phyloP scores from a whole-genome alignment of 2,329 filamentous ascomycete species.

The Rosellinia necatrix region DNA sequence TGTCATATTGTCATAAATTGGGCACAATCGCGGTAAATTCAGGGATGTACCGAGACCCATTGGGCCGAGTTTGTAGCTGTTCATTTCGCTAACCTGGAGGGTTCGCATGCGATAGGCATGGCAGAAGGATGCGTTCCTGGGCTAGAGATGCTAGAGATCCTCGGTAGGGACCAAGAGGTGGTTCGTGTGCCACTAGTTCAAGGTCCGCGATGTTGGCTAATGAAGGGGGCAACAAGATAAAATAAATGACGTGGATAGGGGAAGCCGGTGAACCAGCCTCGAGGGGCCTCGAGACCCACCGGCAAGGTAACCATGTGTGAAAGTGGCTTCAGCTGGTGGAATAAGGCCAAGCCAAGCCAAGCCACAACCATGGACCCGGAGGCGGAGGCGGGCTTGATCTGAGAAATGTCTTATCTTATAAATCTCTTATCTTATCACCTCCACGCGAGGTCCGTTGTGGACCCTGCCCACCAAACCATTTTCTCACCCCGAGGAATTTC shows the following conservation, averaged over 20 bases:
- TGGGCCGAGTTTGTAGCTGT: no score
- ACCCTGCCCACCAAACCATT: conserved; percentile 24
- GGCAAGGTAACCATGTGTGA: neutral
- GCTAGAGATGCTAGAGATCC: no score
- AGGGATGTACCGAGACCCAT: neutral
- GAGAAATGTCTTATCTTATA: conserved; percentile 22
- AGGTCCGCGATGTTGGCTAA: conserved; percentile 9
- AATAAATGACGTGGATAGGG: conserved; percentile 14
- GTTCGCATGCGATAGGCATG: neutral
- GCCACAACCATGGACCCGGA: conserved; percentile 20
- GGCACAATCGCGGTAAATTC: no score
- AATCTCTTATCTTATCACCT: conserved; percentile 6
- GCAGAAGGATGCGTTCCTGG: neutral
- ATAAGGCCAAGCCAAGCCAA: neutral
- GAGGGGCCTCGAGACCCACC: no score
- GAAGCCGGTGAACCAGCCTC: neutral
- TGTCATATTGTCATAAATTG: no score
- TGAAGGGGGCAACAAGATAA: conserved; percentile 17
- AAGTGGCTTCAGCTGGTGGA: neutral
- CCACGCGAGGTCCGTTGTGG: conserved; percentile 23
- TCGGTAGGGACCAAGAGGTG: neutral
- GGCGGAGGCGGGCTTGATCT: conserved; percentile 8
- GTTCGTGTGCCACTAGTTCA: conserved; percentile 10
- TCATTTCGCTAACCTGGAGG: neutral
- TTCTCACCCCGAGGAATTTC: conserved; percentile 13